phyloP scores from a whole-genome alignment of 2,329 filamentous ascomycete genomes.

The Fusarium decemcellulare region DNA sequence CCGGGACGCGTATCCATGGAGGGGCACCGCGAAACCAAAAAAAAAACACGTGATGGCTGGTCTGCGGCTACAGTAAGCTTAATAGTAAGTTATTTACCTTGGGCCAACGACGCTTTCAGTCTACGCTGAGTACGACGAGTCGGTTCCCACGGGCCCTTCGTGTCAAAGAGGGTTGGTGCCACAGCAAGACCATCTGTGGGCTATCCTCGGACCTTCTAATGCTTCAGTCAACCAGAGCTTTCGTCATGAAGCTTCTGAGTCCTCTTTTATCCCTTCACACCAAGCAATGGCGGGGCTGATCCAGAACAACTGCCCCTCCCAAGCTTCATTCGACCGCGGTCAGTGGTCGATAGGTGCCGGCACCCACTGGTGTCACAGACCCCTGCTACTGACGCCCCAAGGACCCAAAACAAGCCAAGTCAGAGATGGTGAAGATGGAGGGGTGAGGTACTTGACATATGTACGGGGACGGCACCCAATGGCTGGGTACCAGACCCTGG shows the following conservation, averaged over 20 bases:
- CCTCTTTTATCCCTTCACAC: conserved; percentile 31
- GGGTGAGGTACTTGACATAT: conserved; percentile 40
- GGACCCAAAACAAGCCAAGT: conserved; percentile 12
- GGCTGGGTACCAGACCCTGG: conserved; percentile 37
- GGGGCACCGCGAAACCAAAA: not conserved
- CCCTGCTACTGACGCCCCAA: conserved; percentile 27
- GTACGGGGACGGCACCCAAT: conserved; percentile 14
- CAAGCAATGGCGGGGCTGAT: conserved; percentile 33
- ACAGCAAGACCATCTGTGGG: not conserved
- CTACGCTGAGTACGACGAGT: not conserved
- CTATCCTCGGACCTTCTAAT: not conserved
- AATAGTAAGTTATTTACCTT: conserved; percentile 9
- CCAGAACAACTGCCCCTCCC: conserved; percentile 23
- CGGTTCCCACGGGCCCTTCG: not conserved
- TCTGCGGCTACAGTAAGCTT: conserved; percentile 9
- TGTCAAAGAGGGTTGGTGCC: not conserved
- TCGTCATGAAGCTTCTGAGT: conserved; percentile 2
- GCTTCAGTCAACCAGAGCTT: not conserved
- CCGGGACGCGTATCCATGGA: conserved; percentile 1
- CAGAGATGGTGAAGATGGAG: conserved; percentile 28
- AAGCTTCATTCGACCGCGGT: conserved; percentile 37
- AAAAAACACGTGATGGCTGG: conserved; percentile 2
- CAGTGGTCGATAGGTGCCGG: conserved; percentile 11
- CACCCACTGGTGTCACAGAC: conserved; percentile 42
- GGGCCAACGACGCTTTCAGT: not conserved